Evolutionary conservation across 1,139 yeast genomes (phyloP), one percentile per base, ranked within the genome.

Genomic region (Pichia sp.): DNA sequence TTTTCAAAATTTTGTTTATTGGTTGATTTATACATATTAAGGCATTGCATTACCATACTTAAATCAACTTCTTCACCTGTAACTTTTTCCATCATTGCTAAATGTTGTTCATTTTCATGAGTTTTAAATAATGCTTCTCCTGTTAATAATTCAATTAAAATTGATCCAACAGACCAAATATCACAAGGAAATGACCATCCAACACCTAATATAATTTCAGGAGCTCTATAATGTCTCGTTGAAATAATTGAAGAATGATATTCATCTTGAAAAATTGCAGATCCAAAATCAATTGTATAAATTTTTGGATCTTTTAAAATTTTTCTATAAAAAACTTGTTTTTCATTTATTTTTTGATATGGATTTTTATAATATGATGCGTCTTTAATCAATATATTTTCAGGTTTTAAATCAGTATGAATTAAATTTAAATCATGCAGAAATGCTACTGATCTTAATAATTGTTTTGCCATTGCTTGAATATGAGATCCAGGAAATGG

Each of bases 81-180:
- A 25, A 90, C 78, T 56, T 80, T 81, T 66, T 92, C 94, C 86
- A 94, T 92, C 84, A 94, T 82, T 18, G 96, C 96, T 64, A 94
- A 73, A 68, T 94, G 98, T 66, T 92, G 97, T 51, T 83, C 71
- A 65, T 92, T 90, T 62, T 92, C 97, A 65, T 92, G 97, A 1
- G 97, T 94, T 56, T 87, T 90, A 66, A 92, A 94, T 34, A 94
- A 69, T 0, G 97, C 96, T 59, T 88, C 96, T n/a, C 98, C 99
- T 33, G 95, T 87, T 45, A 87, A 83, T 46, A 94, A 70, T 67
- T 94, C 98, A 10, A 89, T 90, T 41, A 94, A 70, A 18, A 94
- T 89, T 65, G 98, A 90, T 0, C 97, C 99, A 49, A 92, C 76
- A 1, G 96, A 87, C 99, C 98, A 94, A 69, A 92, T 72, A 66